Percentiles rank a stretch among this genome's conserved stretches.
phyloP scores from a whole-genome alignment of 106 monocot genomes.

The Dendrobium huoshanense region DNA sequence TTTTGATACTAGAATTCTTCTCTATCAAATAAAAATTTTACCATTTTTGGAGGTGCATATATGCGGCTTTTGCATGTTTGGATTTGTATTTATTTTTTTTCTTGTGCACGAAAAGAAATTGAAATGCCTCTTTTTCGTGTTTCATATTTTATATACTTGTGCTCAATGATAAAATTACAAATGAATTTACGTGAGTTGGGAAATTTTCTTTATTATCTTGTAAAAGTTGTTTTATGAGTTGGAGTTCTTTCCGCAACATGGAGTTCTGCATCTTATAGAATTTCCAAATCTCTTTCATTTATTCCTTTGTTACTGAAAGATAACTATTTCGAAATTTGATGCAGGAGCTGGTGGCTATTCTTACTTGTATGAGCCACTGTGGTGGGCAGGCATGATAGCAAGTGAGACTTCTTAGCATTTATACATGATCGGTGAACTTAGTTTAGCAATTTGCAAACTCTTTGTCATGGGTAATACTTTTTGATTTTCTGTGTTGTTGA shows the following conservation, averaged over 20 bases:
- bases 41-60: neutral
- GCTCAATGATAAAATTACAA: neutral
- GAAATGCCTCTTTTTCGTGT: neutral
- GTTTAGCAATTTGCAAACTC: neutral
- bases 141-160: neutral
- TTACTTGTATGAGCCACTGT: slow-evolving; percentile 86
- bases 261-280: neutral
- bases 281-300: neutral
- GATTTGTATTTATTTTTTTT: neutral
- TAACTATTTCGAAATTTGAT: neutral
- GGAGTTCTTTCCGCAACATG: neutral
- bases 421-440: neutral
- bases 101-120: neutral
- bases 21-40: no score
- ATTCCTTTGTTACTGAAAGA: neutral
- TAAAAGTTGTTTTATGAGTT: neutral
- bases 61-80: neutral
- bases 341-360: slow-evolving; percentile 87
- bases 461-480: neutral
- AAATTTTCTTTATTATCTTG: neutral
- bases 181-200: no score
- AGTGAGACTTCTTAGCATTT: slow-evolving; percentile 33
- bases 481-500: neutral
- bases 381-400: slow-evolving; percentile 98
- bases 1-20: no score